Evolutionary conservation across 495 filamentous ascomycete genomes (phyloP).

Genomic region (Glutinoglossum americanum): DNA sequence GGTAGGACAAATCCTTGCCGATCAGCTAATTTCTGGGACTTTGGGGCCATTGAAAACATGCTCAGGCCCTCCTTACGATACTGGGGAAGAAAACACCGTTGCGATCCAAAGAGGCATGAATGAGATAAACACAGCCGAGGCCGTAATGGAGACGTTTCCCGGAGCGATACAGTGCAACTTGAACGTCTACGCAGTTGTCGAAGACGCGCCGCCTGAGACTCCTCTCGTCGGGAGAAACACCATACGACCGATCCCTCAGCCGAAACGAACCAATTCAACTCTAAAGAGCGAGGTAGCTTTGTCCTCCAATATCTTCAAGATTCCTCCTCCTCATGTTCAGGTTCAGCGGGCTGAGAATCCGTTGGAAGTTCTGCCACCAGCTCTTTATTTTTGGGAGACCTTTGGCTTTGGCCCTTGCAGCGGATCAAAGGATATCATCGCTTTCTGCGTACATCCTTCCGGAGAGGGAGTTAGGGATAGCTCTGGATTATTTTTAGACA

Average conservation of each 20-base stretch:
- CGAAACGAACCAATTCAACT: neutral
- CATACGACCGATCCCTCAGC: neutral
- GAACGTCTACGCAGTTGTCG: neutral
- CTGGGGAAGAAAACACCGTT: neutral
- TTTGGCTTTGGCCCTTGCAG: slow-evolving; percentile 60
- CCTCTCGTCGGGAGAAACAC: neutral
- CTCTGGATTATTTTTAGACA: slow-evolving; percentile 46
- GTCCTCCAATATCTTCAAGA: slow-evolving; percentile 12
- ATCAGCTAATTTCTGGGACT: slow-evolving; percentile 29
- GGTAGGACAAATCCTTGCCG: slow-evolving; percentile 38
- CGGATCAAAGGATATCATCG: slow-evolving; percentile 57
- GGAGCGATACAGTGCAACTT: slow-evolving; percentile 2
- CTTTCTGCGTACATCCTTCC: slow-evolving; percentile 59
- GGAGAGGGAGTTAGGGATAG: slow-evolving; percentile 33
- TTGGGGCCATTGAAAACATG: slow-evolving; percentile 6
- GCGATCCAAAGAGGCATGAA: neutral
- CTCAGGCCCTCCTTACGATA: neutral
- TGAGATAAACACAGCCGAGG: slow-evolving; percentile 2
- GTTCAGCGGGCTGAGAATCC: slow-evolving; percentile 51
- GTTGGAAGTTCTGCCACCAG: slow-evolving; percentile 58
- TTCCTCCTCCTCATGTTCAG: slow-evolving; percentile 47
- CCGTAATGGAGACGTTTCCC: neutral
- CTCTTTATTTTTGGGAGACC: slow-evolving; percentile 76
- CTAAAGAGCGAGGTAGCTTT: neutral
- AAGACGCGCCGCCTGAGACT: slow-evolving; percentile 3